These are phyloP conservation scores for Lepiota brunneoincarnata DNA, from an alignment of 768 basidiomycete genomes.

Conservation along the genomic window DNA sequence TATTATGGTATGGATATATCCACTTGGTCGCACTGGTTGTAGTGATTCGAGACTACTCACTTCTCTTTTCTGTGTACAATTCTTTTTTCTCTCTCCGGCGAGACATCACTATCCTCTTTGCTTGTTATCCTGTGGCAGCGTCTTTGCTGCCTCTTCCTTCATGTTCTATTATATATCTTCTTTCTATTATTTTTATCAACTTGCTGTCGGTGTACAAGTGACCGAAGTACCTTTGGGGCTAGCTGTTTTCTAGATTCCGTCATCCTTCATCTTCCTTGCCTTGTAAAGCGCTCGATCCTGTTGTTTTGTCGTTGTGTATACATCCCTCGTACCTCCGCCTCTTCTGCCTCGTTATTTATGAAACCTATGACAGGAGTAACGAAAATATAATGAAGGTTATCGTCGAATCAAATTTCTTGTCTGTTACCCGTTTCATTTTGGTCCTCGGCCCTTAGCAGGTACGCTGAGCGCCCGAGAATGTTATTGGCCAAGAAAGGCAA, in stretches of 20 bases:
- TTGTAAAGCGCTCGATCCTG: too few relatives aligned
- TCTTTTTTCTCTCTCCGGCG: slow-evolving; percentile 19
- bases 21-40: background rate
- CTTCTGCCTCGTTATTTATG: background rate
- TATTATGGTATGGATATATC: slow-evolving; percentile 2
- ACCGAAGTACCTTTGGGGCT: slow-evolving; percentile 3
- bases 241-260: slow-evolving; percentile 6
- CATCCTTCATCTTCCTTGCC: background rate
- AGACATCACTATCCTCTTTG: slow-evolving; percentile 14
- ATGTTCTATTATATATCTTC: slow-evolving; percentile 7
- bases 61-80: background rate
- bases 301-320: background rate
- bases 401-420: background rate
- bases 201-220: slow-evolving; percentile 9
- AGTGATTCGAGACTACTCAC: slow-evolving; percentile 4
- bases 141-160: background rate
- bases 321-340: background rate
- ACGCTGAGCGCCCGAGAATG: too few relatives aligned
- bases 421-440: background rate
- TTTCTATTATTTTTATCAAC: slow-evolving; percentile 10
- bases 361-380: background rate
- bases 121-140: background rate
- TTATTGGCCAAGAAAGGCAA: background rate
- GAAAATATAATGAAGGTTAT: slow-evolving; percentile 1
- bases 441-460: background rate